These are phyloP conservation scores for Metarhizium sp. DNA, from an alignment of 2,329 filamentous ascomycete genomes.

Conservation along the genomic window DNA sequence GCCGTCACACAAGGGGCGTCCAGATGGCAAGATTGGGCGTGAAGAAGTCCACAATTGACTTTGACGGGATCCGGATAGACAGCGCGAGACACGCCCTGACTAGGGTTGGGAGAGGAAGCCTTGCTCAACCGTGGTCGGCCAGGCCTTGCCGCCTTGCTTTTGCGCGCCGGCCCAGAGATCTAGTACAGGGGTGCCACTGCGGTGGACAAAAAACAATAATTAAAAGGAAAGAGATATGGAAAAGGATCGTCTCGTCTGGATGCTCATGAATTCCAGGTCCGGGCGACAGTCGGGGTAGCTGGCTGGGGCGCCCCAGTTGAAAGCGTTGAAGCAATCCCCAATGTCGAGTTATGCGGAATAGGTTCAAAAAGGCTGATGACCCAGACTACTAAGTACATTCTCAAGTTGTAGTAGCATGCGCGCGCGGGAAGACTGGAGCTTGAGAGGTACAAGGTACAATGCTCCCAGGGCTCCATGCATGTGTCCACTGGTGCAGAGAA, in stretches of 20 bases:
- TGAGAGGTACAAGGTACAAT: too few relatives aligned
- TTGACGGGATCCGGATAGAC: slow-evolving; percentile 8
- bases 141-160: slow-evolving; percentile 4
- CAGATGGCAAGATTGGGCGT: slow-evolving; percentile 2
- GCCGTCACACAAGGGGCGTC: slow-evolving; percentile 7
- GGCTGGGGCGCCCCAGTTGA: slow-evolving; percentile 3
- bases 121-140: slow-evolving; percentile 1
- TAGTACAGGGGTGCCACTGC: background rate
- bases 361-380: background rate
- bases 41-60: background rate
- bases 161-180: slow-evolving; percentile 1
- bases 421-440: too few relatives aligned
- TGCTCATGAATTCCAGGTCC: background rate
- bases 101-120: slow-evolving; percentile 5
- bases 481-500: too few relatives aligned
- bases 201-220: background rate
- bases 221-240: background rate
- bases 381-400: too few relatives aligned
- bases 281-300: background rate
- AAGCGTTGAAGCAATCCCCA: slow-evolving; percentile 4
- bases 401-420: too few relatives aligned
- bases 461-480: too few relatives aligned
- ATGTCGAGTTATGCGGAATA: background rate
- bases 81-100: slow-evolving; percentile 9
- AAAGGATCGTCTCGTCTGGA: background rate